Base-by-base conservation (phyloP, 1,284 basidiomycete species). In the Ganoderma sp. region DNA sequence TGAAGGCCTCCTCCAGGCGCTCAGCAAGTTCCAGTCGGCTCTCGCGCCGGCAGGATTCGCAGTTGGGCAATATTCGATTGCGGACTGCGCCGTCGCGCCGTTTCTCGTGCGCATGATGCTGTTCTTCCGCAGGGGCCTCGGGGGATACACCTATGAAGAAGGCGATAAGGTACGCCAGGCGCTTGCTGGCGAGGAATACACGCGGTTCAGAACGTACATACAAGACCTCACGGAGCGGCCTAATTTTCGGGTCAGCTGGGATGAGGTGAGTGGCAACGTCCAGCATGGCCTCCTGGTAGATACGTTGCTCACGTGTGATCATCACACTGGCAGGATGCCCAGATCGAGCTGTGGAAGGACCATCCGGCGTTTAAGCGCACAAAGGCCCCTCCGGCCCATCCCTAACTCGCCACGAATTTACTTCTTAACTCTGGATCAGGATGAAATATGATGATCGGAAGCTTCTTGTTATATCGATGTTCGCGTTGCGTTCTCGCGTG, bases 41-140 rank as follows among this genome's bases (percentile, higher is more conserved):
- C 75, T 84, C 15, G 75, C 78, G 0, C 69, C 75, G 1, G 66
- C 67, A 0, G 78, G 77, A 0, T 80, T 76, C 59, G 81, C 78
- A 6, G 74, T 78, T 2, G 82, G 80, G 0, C 74, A 79, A 37
- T 82, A 75, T 61, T 86, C 84, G 48, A 85, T 84, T 66, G 88
- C 88, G 1, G 88, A 90, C 69, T 83, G 83, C 17, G 84, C 85
- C 0, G 75, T 88, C 34, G 73, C 80, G 6, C 81, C 83, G 1
- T 81, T 82, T 73, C 37, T 82, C 3, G 78, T 72, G 37, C 75
- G 82, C 14, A 60, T 80, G 61, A 69, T 75, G 34, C 14, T 79
- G 5, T 58, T 70, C 62, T 60, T 78, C 22, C 60, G 69, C 43
- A 76, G 78, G 48, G 80, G 79, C 6, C 7, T 80, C 10, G 81